Percentiles rank a stretch among this genome's conserved stretches.
These are phyloP conservation scores for Arachis monticola DNA, from an alignment of 331 rosid genomes.

Conservation along the genomic window DNA sequence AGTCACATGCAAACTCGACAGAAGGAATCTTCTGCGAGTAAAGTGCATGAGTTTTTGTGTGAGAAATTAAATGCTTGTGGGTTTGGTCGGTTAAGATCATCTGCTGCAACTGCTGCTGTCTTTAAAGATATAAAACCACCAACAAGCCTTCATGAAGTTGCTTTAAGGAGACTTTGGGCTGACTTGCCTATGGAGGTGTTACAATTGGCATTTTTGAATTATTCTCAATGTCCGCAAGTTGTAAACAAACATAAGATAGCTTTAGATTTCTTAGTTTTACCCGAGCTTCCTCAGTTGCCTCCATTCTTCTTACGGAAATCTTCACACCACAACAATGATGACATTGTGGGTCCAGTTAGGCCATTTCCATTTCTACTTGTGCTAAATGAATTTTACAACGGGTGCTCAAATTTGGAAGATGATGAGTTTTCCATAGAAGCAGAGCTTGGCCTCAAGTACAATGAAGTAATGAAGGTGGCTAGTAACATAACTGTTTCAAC, in stretches of 20 bases:
- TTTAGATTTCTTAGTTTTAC: slow-evolving; percentile 64
- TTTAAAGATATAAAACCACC: slow-evolving; percentile 66
- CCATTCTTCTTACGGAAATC: slow-evolving; percentile 71
- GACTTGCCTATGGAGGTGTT: slow-evolving; percentile 65
- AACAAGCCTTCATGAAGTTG: slow-evolving; percentile 63
- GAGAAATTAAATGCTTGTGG: slow-evolving; percentile 68
- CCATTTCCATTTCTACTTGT: slow-evolving; percentile 67
- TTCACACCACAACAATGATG: slow-evolving; percentile 54
- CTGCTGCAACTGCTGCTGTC: slow-evolving; percentile 50
- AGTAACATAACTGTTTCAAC: slow-evolving; percentile 46
- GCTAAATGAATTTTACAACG: slow-evolving; percentile 54
- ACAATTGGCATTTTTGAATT: slow-evolving; percentile 61
- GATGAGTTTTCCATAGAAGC: slow-evolving; percentile 51
- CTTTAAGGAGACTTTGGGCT: slow-evolving; percentile 72
- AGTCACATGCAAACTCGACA: slow-evolving; percentile 4
- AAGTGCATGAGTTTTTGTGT: slow-evolving; percentile 66
- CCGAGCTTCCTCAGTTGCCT: slow-evolving; percentile 68
- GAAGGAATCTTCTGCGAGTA: slow-evolving; percentile 41
- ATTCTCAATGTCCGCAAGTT: slow-evolving; percentile 53
- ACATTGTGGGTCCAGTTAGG: slow-evolving; percentile 73
- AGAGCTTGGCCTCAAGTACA: slow-evolving; percentile 48
- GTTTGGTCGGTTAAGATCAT: slow-evolving; percentile 53
- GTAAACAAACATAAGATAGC: slow-evolving; percentile 40
- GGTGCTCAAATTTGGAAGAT: slow-evolving; percentile 41
- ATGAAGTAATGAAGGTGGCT: slow-evolving; percentile 63